phyloP scores from a whole-genome alignment of 2,329 filamentous ascomycete species.

The Sclerotinia minor region DNA sequence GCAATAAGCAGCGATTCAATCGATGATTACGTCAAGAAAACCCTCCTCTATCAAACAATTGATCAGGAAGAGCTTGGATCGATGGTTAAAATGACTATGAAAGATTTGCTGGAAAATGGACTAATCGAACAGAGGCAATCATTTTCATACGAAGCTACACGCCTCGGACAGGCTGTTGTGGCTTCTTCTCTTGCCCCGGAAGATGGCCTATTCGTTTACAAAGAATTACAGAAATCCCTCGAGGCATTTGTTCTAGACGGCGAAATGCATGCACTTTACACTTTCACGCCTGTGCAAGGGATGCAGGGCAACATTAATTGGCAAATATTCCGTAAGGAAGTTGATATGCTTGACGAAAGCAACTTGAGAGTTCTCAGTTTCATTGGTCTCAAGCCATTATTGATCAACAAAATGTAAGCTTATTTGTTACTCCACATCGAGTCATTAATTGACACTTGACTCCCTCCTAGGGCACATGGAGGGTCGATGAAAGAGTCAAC shows the following conservation, averaged over 20 bases:
- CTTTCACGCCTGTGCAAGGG: constrained; percentile 71
- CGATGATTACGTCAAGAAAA: constrained; percentile 67
- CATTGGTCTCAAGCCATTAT: constrained; percentile 66
- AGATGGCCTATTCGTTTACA: constrained; percentile 71
- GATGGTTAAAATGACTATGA: constrained; percentile 59
- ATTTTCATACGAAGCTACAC: constrained; percentile 60
- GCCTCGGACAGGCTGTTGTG: constrained; percentile 69
- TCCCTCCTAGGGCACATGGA: constrained; percentile 59
- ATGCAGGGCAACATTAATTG: constrained; percentile 62
- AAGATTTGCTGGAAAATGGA: constrained; percentile 55
- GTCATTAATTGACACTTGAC: not conserved
- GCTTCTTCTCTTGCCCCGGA: constrained; percentile 72
- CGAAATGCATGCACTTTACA: constrained; percentile 77
- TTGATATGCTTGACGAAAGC: constrained; percentile 70
- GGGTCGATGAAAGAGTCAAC: constrained; percentile 64
- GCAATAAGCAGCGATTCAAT: constrained; percentile 65
- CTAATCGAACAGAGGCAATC: constrained; percentile 55
- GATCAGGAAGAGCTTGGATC: constrained; percentile 51
- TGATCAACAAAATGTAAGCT: constrained; percentile 65
- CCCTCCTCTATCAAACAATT: constrained; percentile 62
- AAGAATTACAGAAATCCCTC: constrained; percentile 66
- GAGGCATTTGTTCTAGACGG: constrained; percentile 77
- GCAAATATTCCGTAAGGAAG: constrained; percentile 69
- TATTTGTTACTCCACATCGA: not conserved
- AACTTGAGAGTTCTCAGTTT: constrained; percentile 67